These are phyloP conservation scores for Cardiosporidium cionae DNA, from an alignment of 169 alveolate genomes.

Conservation along the genomic window DNA sequence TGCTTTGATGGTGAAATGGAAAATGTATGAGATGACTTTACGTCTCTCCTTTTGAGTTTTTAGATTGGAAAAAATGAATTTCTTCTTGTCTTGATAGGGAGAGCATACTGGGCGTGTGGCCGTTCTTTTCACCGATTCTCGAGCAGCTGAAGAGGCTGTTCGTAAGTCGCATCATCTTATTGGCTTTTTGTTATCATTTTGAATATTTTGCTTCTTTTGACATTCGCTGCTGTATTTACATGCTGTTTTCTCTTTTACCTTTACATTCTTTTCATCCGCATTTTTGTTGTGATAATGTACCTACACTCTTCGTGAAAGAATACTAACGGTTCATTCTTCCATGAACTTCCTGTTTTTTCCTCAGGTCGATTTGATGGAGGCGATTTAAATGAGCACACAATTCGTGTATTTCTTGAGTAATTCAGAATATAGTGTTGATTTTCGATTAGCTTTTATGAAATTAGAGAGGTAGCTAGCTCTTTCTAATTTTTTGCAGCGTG, in stretches of 20 bases:
- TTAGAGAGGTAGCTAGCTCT: no score
- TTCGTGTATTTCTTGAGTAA: constrained; percentile 21
- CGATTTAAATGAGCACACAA: constrained; percentile 21
- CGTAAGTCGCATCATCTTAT: not conserved
- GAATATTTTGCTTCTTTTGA: not conserved
- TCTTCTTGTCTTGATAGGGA: not conserved
- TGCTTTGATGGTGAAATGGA: no score
- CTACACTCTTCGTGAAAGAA: no score
- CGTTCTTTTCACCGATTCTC: not conserved
- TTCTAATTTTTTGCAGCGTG: no score
- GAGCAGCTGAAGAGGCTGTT: not conserved
- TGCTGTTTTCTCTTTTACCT: not conserved
- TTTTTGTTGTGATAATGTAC: no score
- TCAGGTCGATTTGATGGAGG: constrained; percentile 30
- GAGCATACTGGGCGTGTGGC: not conserved
- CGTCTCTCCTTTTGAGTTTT: no score
- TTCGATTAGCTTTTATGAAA: no score
- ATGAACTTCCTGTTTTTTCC: constrained; percentile 3
- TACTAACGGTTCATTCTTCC: no score
- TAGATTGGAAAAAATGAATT: no score
- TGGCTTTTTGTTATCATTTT: not conserved
- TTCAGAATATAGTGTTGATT: not conserved
- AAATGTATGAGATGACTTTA: no score
- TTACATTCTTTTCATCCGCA: not conserved
- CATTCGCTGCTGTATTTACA: not conserved